These are phyloP conservation scores for Arctium lappa DNA, from an alignment of 129 eudicot genomes.

Conservation along the genomic window DNA sequence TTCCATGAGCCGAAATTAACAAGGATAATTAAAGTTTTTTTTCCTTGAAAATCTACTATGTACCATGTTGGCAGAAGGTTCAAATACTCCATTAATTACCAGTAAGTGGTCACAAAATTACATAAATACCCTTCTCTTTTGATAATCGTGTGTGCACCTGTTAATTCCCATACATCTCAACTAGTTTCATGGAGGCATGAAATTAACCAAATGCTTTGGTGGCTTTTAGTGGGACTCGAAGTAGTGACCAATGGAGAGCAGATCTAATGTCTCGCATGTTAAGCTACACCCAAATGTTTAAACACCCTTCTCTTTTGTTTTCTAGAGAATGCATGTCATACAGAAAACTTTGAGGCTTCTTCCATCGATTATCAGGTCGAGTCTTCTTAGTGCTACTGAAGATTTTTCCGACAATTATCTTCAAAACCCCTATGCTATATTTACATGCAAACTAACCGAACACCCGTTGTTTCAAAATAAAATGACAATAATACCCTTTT, in stretches of 20 bases:
- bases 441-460: too few species aligned
- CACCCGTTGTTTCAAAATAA: not conserved
- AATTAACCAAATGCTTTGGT: not conserved
- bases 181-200: not conserved
- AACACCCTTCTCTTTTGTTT: not conserved
- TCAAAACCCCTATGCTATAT: too few species aligned
- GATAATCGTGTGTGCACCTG: not conserved
- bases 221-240: not conserved
- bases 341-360: not conserved
- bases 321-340: not conserved
- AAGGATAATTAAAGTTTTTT: not conserved
- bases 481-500: not conserved
- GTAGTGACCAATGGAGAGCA: not conserved
- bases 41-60: not conserved
- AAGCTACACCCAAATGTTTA: not conserved
- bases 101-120: not conserved
- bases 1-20: not conserved
- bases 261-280: not conserved
- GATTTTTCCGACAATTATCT: not conserved
- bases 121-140: not conserved
- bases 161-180: not conserved
- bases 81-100: not conserved
- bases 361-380: not conserved
- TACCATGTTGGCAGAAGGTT: not conserved
- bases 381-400: not conserved